Percentiles rank a stretch among this genome's conserved stretches.
phyloP scores from a whole-genome alignment of 139 green algal genomes.

The Penium margaritaceum region DNA sequence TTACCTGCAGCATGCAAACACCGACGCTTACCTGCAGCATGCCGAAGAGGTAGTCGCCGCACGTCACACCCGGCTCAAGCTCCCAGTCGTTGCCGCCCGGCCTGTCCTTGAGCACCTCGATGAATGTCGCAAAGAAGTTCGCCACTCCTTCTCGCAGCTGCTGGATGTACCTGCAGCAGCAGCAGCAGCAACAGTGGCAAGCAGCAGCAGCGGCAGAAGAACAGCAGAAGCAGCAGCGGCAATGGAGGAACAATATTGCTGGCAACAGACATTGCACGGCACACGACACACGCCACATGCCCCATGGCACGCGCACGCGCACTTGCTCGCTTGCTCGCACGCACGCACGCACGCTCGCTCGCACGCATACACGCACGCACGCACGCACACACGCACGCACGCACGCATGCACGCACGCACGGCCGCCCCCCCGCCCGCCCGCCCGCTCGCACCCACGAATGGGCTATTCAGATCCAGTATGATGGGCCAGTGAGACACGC shows the following conservation, averaged over 20 bases:
- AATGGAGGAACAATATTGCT: too few relatives aligned
- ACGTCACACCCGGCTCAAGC: constrained; percentile 37
- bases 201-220: too few relatives aligned
- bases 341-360: neutral
- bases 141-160: constrained; percentile 29
- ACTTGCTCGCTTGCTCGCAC: neutral
- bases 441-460: neutral
- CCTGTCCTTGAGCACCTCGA: constrained; percentile 32
- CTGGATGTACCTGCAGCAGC: constrained; percentile 27
- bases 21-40: constrained; percentile 27
- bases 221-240: too few relatives aligned
- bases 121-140: constrained; percentile 40
- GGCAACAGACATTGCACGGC: too few relatives aligned
- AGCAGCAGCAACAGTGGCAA: too few relatives aligned
- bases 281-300: too few relatives aligned
- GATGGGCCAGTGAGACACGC: too few relatives aligned
- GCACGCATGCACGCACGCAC: neutral
- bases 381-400: neutral
- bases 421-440: neutral
- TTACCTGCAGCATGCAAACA: neutral
- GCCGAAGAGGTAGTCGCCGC: constrained; percentile 38
- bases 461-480: too few relatives aligned
- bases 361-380: neutral
- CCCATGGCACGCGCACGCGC: neutral
- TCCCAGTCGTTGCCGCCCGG: constrained; percentile 27